Conservation (phyloP, 352 stramenopile genomes). For the Globisporangium nagaii region DNA sequence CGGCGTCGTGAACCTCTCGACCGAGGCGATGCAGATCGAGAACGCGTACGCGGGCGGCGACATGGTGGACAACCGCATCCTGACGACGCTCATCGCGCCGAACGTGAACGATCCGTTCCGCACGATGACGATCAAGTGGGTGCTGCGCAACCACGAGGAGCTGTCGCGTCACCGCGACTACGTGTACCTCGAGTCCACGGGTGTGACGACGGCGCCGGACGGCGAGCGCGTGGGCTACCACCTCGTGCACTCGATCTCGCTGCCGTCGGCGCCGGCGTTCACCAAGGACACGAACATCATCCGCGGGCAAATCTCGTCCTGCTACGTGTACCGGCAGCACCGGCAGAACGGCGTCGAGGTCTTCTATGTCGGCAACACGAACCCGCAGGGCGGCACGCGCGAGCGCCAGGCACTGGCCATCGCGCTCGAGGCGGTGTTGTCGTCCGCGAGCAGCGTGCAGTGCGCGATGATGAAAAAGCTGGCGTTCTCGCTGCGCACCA, state of each 20-base stretch:
- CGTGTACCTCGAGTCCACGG: slow-evolving; percentile 62
- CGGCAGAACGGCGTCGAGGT: slow-evolving; percentile 17
- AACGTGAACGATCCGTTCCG: slow-evolving; percentile 39
- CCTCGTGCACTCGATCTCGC: slow-evolving; percentile 50
- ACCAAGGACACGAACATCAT: slow-evolving; percentile 64
- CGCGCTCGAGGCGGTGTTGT: slow-evolving; percentile 35
- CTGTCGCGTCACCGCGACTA: slow-evolving; percentile 62
- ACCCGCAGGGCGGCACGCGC: slow-evolving; percentile 40
- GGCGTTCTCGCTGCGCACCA: slow-evolving; percentile 14
- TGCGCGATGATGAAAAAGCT: slow-evolving; percentile 78
- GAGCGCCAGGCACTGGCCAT: slow-evolving; percentile 39
- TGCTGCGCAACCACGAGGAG: slow-evolving; percentile 56
- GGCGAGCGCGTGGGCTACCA: slow-evolving; percentile 55
- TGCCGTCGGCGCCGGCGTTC: slow-evolving; percentile 33
- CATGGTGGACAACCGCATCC: slow-evolving; percentile 21
- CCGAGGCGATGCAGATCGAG: slow-evolving; percentile 19
- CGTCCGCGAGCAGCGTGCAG: slow-evolving; percentile 34
- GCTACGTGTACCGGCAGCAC: slow-evolving; percentile 12
- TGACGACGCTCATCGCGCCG: slow-evolving; percentile 40
- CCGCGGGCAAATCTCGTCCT: slow-evolving; percentile 29
- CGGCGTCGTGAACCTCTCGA: slow-evolving; percentile 14
- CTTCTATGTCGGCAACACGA: slow-evolving; percentile 47
- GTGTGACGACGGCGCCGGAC: slow-evolving; percentile 46
- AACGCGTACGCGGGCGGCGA: slow-evolving; percentile 11
- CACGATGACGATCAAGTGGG: slow-evolving; percentile 70